Base-by-base conservation (phyloP, 2,329 filamentous ascomycete genomes). In the Dichotomopilus funicola region DNA sequence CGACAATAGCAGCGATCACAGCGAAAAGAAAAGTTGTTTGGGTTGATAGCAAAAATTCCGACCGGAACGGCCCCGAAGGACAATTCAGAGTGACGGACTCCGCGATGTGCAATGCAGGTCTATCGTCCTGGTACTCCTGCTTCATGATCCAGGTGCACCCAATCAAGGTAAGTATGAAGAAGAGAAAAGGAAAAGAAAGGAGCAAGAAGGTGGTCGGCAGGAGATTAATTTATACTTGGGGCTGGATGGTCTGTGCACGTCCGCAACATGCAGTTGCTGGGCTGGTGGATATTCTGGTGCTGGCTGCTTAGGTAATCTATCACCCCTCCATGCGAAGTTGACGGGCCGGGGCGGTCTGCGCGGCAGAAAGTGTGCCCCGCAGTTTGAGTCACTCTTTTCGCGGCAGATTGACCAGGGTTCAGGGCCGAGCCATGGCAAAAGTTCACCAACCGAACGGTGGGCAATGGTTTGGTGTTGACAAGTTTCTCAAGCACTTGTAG, bases 121-220 rank as follows among this genome's bases (percentile, higher is more conserved):
- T 56, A 56, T 58, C 62, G 49, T 54, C 36, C 49, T 62, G 54
- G 54, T 59, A 48, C 55, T 27, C 55, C 53, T 58, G 51, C 34
- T 64, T 64, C 59, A 38, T 64, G 62, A 64, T 60, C 48, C 45
- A 56, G 55, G 53, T 44, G 53, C 46, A 57, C 47, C 53, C 56
- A 52, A 60, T 61, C 61, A 62, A 64, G 62, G 62, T 62, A 64
- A 63, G 62, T 63, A 64, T 62, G 60, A 61, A 57, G 60, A 61
- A 61, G 37, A 61, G 62, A 53, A 59, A 50, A 27, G 46, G 49
- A 49, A 51, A 54, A 49, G 49, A 51, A 47, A 57, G 49, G 41
- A 49, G 13, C 0, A 58, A 61, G 50, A 56, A 54, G n/a, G 10
- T 7, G 53, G 57, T 49, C 40, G 44, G 31, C 6, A 13, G 31